Percentiles rank a stretch among this genome's conserved stretches.
These are phyloP conservation scores for Pythium scleroteichum DNA, from an alignment of 352 stramenopile genomes.

Conservation along the genomic window DNA sequence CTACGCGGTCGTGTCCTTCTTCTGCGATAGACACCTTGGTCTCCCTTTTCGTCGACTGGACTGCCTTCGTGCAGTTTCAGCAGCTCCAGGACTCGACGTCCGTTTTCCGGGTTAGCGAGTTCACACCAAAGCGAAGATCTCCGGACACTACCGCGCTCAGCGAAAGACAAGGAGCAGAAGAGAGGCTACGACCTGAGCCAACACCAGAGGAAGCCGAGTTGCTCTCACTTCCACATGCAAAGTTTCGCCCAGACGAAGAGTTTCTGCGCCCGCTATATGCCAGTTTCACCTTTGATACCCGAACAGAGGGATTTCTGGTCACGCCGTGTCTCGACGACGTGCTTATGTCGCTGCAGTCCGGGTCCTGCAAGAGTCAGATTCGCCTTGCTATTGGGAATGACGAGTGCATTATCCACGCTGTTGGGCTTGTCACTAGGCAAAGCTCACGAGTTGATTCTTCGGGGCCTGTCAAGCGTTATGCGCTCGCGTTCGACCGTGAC, in stretches of 20 bases:
- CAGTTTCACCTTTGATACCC: slow-evolving; percentile 31
- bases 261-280: slow-evolving; percentile 58
- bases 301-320: slow-evolving; percentile 34
- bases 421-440: too few relatives aligned
- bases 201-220: slow-evolving; percentile 21
- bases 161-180: not conserved
- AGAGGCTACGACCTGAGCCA: slow-evolving; percentile 14
- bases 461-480: not conserved
- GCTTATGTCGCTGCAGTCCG: not conserved
- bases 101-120: slow-evolving; percentile 30
- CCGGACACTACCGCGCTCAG: not conserved
- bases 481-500: slow-evolving; percentile 47
- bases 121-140: slow-evolving; percentile 1
- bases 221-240: slow-evolving; percentile 9
- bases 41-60: slow-evolving; percentile 45
- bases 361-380: not conserved
- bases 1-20: not conserved
- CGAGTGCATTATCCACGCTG: slow-evolving; percentile 43
- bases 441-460: not conserved
- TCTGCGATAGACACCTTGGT: slow-evolving; percentile 17
- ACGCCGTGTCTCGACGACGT: slow-evolving; percentile 27
- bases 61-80: slow-evolving; percentile 51
- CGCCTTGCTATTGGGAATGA: slow-evolving; percentile 42
- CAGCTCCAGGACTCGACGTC: slow-evolving; percentile 42
- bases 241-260: slow-evolving; percentile 46